Evolutionary conservation across 2,329 filamentous ascomycete species (phyloP), one percentile per base, ranked within the genome.

Genomic region (Ophiostoma himal-ulmi): DNA sequence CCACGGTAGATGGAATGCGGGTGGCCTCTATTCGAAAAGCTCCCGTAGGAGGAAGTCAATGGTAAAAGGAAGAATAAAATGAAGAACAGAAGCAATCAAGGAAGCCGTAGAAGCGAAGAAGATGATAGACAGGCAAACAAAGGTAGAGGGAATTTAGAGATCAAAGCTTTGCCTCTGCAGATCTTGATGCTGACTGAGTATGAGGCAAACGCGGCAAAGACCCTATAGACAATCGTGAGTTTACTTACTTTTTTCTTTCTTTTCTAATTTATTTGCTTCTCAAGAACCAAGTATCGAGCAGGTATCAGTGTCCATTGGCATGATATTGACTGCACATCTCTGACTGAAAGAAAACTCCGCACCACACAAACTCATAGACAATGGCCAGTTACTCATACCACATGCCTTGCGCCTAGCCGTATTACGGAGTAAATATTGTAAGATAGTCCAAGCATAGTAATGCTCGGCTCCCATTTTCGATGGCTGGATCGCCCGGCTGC

Each of bases 401-500:
- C 44, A 57, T 22, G 26, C 3, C 57, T 30, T 30, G 17, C 30
- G 30, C 11, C 57, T 26, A 60, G 14, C n/a, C 17, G 26, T 26
- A n/a, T n/a, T n/a, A 57, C 52, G 52, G 22, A 10, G 52, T 17
- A 57, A 10, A 48, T 48, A 7, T 48, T 20, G 44, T 48, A n/a
- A n/a, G n/a, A n/a, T n/a, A 48, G 44, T 48, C 44, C 8, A 26
- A 22, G 52, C 57, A 62, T 62, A 17, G 57, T 62, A 3, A n/a
- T 57, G 52, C 57, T 62, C 22, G 22, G 26, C 17, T 62, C 57
- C 57, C 57, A 62, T 62, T 34, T 20, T 17, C 57, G 30, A 57
- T 57, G 52, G 57, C 57, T 62, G 57, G 57, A 62, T 62, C 54
- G 54, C 54, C 26, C 54, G 54, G 54, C 54, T 60, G 54, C 54